These are phyloP conservation scores for Daldinia grandis DNA, from an alignment of 495 filamentous ascomycete species.

Conservation along the genomic window DNA sequence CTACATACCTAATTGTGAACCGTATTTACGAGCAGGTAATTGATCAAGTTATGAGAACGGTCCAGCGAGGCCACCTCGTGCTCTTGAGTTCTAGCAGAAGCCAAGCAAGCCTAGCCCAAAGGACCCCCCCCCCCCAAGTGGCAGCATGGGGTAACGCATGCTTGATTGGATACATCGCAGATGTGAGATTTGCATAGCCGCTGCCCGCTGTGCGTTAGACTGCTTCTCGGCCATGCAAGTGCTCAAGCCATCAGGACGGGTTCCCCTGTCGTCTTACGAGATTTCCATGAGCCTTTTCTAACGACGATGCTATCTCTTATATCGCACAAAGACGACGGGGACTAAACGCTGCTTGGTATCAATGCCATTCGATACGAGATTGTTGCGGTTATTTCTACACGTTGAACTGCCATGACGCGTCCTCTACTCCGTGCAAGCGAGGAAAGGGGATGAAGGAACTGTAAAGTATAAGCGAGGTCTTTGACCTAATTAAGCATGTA, in stretches of 20 bases:
- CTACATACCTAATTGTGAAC: slow-evolving; percentile 3
- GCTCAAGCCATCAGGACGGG: slow-evolving; percentile 44
- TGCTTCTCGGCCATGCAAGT: slow-evolving; percentile 50
- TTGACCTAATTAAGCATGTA: slow-evolving; percentile 35
- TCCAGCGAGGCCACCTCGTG: slow-evolving; percentile 24
- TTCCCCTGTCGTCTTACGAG: slow-evolving; percentile 44
- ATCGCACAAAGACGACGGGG: slow-evolving; percentile 7
- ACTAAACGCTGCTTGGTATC: slow-evolving; percentile 13
- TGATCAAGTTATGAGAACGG: slow-evolving; percentile 15
- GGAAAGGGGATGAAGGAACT: slow-evolving; percentile 27
- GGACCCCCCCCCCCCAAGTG: slow-evolving; percentile 23
- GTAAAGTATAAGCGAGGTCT: slow-evolving; percentile 33
- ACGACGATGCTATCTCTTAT: slow-evolving; percentile 25
- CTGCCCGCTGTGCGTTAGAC: slow-evolving; percentile 52
- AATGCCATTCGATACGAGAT: slow-evolving; percentile 3
- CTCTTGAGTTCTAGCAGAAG: slow-evolving; percentile 11
- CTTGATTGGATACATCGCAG: slow-evolving; percentile 46
- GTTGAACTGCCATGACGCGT: slow-evolving; percentile 28
- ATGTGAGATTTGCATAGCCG: slow-evolving; percentile 53
- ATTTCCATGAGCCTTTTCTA: slow-evolving; percentile 39
- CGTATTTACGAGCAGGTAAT: not conserved
- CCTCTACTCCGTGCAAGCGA: slow-evolving; percentile 13
- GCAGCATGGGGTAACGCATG: slow-evolving; percentile 42
- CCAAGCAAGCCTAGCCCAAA: slow-evolving; percentile 19
- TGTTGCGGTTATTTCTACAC: slow-evolving; percentile 10